Base-by-base conservation (phyloP, 148 eudicot genomes). In the Simmondsia chinensis region DNA sequence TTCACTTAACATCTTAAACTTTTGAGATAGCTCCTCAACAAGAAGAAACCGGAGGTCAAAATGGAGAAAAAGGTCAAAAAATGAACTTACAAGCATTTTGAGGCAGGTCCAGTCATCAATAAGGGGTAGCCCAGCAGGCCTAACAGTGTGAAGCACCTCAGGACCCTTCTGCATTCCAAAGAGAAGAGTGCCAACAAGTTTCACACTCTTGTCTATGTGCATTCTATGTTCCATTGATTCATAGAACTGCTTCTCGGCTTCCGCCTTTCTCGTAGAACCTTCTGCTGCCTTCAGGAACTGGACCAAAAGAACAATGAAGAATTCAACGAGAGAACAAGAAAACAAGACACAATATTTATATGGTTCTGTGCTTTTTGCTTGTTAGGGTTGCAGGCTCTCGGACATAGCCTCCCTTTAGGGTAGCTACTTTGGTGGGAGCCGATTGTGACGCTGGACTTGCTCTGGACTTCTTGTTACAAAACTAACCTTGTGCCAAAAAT, bases 401-500 rank as follows among this genome's bases (percentile, higher is more conserved):
- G n/a, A n/a, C n/a, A n/a, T n/a, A n/a, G n/a, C n/a, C n/a, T n/a
- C n/a, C n/a, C n/a, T n/a, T n/a, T n/a, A n/a, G n/a, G n/a, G n/a
- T n/a, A n/a, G n/a, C n/a, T n/a, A n/a, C n/a, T n/a, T n/a, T n/a
- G n/a, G n/a, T n/a, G n/a, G n/a, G n/a, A n/a, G n/a, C n/a, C n/a
- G n/a, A n/a, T n/a, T n/a, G n/a, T n/a, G n/a, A n/a, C n/a, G n/a
- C n/a, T n/a, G n/a, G n/a, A n/a, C n/a, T n/a, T n/a, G n/a, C n/a
- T n/a, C n/a, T n/a, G n/a, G n/a, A n/a, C n/a, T n/a, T n/a, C n/a
- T n/a, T n/a, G n/a, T n/a, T n/a, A n/a, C n/a, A n/a, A n/a, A n/a
- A n/a, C n/a, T n/a, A 36, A 91, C 97, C 97, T 91, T 91, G 46
- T 79, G 68, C 97, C 97, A 91, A 55, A 91, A 91, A 67, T 91